Conservation (phyloP, 1,139 yeast genomes). For the Yamadazyma kanchanaburiensis region DNA sequence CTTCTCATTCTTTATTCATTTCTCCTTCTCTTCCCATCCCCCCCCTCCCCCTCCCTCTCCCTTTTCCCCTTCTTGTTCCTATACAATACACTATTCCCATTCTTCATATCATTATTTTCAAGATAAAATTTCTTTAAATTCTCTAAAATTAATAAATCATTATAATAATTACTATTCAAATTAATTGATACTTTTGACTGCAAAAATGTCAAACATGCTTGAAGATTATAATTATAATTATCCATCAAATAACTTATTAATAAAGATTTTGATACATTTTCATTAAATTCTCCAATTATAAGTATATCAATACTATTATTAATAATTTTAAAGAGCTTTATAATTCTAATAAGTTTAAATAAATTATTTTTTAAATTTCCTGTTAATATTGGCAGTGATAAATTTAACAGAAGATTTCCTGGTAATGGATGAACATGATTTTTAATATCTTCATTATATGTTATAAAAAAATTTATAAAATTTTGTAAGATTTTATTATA, state of each 20-base stretch:
- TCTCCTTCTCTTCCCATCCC: neutral
- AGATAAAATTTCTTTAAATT: slow-evolving; percentile 36
- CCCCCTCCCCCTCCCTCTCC: slow-evolving; percentile 20
- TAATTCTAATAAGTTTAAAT: slow-evolving; percentile 36
- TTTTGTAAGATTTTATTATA: slow-evolving; percentile 39
- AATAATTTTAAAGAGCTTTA: slow-evolving; percentile 33
- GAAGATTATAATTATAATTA: slow-evolving; percentile 33
- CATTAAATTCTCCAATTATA: slow-evolving; percentile 34
- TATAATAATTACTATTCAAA: slow-evolving; percentile 35
- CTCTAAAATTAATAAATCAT: slow-evolving; percentile 40
- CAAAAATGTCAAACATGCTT: slow-evolving; percentile 23
- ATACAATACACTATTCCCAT: slow-evolving; percentile 26
- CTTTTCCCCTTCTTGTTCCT: slow-evolving; percentile 33
- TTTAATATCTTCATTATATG: slow-evolving; percentile 26
- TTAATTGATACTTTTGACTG: slow-evolving; percentile 9
- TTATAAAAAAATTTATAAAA: slow-evolving; percentile 36
- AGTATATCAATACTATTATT: slow-evolving; percentile 34
- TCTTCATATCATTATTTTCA: slow-evolving; percentile 34
- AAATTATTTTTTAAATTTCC: slow-evolving; percentile 39
- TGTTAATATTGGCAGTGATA: slow-evolving; percentile 35
- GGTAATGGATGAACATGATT: slow-evolving; percentile 32
- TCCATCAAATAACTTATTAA: slow-evolving; percentile 43
- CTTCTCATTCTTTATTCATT: neutral
- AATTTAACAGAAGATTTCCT: slow-evolving; percentile 19
- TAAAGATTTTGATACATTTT: slow-evolving; percentile 33